Evolutionary conservation across 441 rosid species (phyloP).

Genomic region (Aquilaria agallochum): DNA sequence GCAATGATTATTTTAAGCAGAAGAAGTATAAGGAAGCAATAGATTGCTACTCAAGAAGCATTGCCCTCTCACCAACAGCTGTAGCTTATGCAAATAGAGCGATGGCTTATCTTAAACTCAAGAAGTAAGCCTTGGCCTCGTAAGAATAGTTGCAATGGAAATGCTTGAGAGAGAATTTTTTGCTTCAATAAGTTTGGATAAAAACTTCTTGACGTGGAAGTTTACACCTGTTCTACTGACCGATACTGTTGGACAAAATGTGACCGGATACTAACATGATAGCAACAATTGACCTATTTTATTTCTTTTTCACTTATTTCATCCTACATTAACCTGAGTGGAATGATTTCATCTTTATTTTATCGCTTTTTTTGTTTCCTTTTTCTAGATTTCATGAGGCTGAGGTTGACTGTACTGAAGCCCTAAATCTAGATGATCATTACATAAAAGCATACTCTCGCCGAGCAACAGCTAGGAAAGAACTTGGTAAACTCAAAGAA

Average conservation of each 20-base stretch:
- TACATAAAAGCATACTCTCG: conserved; percentile 90
- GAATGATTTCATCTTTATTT: too few species aligned
- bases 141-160: background rate
- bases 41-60: conserved; percentile 86
- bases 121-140: conserved; percentile 35
- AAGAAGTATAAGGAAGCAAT: conserved; percentile 85
- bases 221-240: too few species aligned
- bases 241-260: too few species aligned
- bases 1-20: conserved; percentile 84
- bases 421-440: conserved; percentile 84
- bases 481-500: conserved; percentile 66
- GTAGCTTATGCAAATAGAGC: conserved; percentile 92
- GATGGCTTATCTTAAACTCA: conserved; percentile 90
- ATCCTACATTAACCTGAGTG: too few species aligned
- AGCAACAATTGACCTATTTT: background rate
- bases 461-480: conserved; percentile 86
- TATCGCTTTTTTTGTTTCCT: conserved; percentile 6
- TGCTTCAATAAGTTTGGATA: too few species aligned
- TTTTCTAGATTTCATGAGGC: conserved; percentile 68
- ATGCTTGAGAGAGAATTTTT: too few species aligned
- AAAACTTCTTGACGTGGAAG: too few species aligned
- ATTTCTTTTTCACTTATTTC: too few species aligned
- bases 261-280: background rate
- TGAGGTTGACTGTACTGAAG: conserved; percentile 93
- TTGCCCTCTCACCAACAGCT: conserved; percentile 83